Evolutionary conservation across 306 rosid species (phyloP).

Genomic region (apple (Malus domestica)): ASM211411v1 NC_041790.1:29508001-29508500

Average conservation of each 20-base stretch:
- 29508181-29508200: neutral
- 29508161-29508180: neutral
- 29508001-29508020: too few relatives aligned
- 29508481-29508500: neutral
- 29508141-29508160: neutral
- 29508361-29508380: accelerated
- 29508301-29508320: too few relatives aligned
- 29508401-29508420: too few relatives aligned
- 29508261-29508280: neutral
- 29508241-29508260: neutral
- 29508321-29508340: too few relatives aligned
- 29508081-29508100: neutral
- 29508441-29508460: too few relatives aligned
- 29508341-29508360: too few relatives aligned
- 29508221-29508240: neutral
- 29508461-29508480: too few relatives aligned
- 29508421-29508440: too few relatives aligned
- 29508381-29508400: too few relatives aligned
- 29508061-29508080: neutral
- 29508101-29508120: neutral
- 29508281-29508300: neutral
- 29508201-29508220: neutral
- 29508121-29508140: neutral
- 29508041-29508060: neutral
- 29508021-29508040: neutral